Base-by-base conservation (phyloP, 371 early-diverging fungal genomes). In the Cokeromyces recurvatus region DNA sequence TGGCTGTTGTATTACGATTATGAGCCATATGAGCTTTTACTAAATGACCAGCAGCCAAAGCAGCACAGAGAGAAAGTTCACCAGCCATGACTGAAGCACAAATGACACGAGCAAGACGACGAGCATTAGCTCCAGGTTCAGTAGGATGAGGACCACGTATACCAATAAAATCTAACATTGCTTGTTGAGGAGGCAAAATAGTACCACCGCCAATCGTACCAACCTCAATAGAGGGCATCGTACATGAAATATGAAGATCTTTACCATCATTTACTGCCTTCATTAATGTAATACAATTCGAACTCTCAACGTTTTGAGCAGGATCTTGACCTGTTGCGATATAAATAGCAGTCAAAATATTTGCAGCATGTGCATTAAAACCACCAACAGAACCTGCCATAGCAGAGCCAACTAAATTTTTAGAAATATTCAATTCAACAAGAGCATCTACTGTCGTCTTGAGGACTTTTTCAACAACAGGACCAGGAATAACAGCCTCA, bases 171-270 rank as follows among this genome's bases (percentile, higher is more conserved):
- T 91, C 89, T 51, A 97, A 61, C 66, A 91, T 87, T 1, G 92
- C 78, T 11, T 86, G 82, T 59, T 94, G 94, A 12, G 97, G 86
- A 27, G 86, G 84, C 35, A 97, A 59, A 14, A 79, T 78, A 0
- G 97, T 97, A 22, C 97, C 97, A 29, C 97, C 97, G 16, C 97
- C 97, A 41, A 97, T 79, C 1, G 95, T 94, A 17, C 97, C 97
- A 8, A 95, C 95, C 62, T 94, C 92, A 45, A 96, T 86, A 49
- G 89, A 89, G 1, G 97, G 97, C 97, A 97, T 97, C 2, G 89
- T 87, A 61, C 90, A 89, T 24, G 87, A 87, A 42, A 97, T 86
- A 53, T 84, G 78, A 51, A 97, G 71, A 55, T 91, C 91, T 40
- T 74, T 66, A n/a, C 82, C 87, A 29, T 79, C 71, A 54, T 90